Evolutionary conservation across 1,284 basidiomycete species (phyloP).

Genomic region (Phellopilus nigrolimitatus): DNA sequence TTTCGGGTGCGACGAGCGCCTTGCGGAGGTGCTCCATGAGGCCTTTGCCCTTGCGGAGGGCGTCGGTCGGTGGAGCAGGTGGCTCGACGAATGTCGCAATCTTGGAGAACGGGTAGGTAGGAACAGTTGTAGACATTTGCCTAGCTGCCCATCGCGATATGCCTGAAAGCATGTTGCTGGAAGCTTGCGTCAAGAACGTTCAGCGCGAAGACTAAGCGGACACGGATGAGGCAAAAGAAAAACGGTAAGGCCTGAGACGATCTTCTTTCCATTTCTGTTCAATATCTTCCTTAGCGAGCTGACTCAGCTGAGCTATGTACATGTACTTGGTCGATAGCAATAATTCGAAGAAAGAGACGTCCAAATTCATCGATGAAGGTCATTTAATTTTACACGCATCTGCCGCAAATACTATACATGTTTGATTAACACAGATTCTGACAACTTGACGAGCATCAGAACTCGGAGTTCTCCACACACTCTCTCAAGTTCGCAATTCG

Average conservation of each 20-base stretch:
- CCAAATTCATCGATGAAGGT: too few species aligned
- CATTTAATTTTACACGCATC: too few species aligned
- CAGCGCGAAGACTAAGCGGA: background rate
- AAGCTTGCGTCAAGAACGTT: background rate
- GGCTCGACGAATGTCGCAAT: slow-evolving; percentile 53
- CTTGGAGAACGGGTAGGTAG: slow-evolving; percentile 72
- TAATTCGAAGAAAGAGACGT: background rate
- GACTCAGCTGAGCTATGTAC: background rate
- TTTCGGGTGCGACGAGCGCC: slow-evolving; percentile 61
- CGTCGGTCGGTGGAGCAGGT: slow-evolving; percentile 35
- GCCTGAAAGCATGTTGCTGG: slow-evolving; percentile 7
- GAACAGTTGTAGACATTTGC: slow-evolving; percentile 14
- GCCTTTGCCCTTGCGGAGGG: slow-evolving; percentile 65
- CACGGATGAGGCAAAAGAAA: background rate
- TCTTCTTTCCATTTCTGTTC: background rate
- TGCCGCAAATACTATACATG: too few species aligned
- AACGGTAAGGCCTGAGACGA: too few species aligned
- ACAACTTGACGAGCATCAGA: background rate
- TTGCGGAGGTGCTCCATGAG: slow-evolving; percentile 74
- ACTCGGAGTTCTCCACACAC: slow-evolving; percentile 8
- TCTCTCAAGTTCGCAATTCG: slow-evolving; percentile 23
- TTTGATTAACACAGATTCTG: too few species aligned
- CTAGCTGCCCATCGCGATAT: slow-evolving; percentile 13
- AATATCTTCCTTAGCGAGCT: too few species aligned
- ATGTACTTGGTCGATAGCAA: background rate